Percentiles rank a stretch among this genome's conserved stretches.
phyloP scores from a whole-genome alignment of 2,329 filamentous ascomycete species.

The Emmonsiellopsis sp. region DNA sequence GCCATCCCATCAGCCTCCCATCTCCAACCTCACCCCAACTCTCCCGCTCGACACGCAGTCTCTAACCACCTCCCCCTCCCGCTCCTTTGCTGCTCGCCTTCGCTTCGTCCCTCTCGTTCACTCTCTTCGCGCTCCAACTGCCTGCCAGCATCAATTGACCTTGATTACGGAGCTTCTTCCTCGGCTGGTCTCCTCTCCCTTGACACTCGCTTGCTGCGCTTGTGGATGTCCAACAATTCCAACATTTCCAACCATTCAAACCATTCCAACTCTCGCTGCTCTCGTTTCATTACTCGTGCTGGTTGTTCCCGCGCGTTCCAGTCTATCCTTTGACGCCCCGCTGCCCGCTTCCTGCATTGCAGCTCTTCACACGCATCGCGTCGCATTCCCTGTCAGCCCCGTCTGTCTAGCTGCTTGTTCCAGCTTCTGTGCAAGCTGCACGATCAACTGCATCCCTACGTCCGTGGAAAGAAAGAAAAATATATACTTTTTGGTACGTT shows the following conservation, averaged over 20 bases:
- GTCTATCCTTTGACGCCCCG: too few relatives aligned
- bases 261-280: neutral
- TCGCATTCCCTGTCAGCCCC: too few relatives aligned
- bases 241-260: neutral
- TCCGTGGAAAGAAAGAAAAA: too few relatives aligned
- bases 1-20: constrained; percentile 1
- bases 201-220: constrained; percentile 18
- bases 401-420: too few relatives aligned
- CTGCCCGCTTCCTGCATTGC: too few relatives aligned
- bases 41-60: neutral
- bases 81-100: constrained; percentile 14
- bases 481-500: too few relatives aligned
- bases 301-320: neutral
- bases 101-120: constrained; percentile 3
- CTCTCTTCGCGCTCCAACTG: constrained; percentile 4
- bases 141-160: neutral
- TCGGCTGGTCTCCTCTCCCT: constrained; percentile 4
- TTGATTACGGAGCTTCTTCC: constrained; percentile 2
- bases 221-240: constrained; percentile 13
- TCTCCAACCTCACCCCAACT: neutral
- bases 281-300: neutral
- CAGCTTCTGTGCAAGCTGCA: too few relatives aligned
- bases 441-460: too few relatives aligned
- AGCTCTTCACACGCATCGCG: too few relatives aligned
- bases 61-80: constrained; percentile 13